These are phyloP conservation scores for Calonectria multiphialidica DNA, from an alignment of 2,329 filamentous ascomycete species.

Conservation along the genomic window DNA sequence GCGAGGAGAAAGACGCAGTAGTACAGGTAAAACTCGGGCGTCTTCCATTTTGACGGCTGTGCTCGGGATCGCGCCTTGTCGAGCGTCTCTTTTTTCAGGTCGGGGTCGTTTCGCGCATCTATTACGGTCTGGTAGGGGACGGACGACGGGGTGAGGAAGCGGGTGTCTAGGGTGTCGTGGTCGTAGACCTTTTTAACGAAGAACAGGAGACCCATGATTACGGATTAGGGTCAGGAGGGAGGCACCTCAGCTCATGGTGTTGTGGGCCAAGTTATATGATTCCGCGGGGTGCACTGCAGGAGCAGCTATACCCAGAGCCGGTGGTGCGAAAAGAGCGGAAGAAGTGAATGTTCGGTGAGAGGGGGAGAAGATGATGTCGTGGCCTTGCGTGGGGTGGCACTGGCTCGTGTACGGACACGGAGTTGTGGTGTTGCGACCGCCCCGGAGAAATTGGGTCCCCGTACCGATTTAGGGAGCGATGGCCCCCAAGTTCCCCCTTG, in stretches of 20 bases:
- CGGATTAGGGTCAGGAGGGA: constrained; percentile 27
- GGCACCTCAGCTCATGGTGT: constrained; percentile 41
- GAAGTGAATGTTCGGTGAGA: constrained; percentile 6
- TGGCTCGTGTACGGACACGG: constrained; percentile 6
- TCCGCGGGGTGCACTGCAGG: not conserved
- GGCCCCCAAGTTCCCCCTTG: not conserved
- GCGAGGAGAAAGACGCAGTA: constrained; percentile 73
- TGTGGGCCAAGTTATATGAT: not conserved
- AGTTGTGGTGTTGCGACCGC: constrained; percentile 34
- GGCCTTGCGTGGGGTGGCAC: constrained; percentile 37
- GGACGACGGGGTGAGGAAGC: constrained; percentile 77
- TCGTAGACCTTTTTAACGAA: constrained; percentile 69
- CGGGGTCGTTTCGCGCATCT: constrained; percentile 61
- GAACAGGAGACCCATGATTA: constrained; percentile 57
- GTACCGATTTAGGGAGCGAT: constrained; percentile 22
- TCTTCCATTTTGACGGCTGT: constrained; percentile 83
- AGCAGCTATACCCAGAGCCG: not conserved
- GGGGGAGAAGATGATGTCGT: constrained; percentile 35
- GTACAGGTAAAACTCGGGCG: constrained; percentile 88
- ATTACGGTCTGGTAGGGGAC: constrained; percentile 73
- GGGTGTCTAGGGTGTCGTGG: constrained; percentile 71
- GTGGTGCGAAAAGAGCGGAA: not conserved
- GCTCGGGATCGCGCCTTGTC: constrained; percentile 56
- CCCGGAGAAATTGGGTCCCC: constrained; percentile 37
- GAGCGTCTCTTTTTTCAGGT: constrained; percentile 45